Conservation (phyloP, 2,329 filamentous ascomycete genomes). For the Diaporthe nobilis region DNA sequence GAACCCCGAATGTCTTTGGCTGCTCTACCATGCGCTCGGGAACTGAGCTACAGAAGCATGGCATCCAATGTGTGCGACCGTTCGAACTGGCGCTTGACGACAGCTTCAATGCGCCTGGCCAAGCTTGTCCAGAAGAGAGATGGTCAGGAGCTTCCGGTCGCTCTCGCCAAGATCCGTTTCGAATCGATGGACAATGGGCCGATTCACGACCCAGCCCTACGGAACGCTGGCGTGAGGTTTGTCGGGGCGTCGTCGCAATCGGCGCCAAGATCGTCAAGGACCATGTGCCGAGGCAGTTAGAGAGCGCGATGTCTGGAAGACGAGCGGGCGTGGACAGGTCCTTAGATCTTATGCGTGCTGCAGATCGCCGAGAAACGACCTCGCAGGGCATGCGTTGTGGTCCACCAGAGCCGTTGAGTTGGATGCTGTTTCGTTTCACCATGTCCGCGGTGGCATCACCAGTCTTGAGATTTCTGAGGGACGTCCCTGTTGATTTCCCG, state of each 20-base stretch:
- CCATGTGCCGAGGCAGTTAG: neutral
- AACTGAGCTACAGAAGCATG: constrained; percentile 1
- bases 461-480: constrained; percentile 12
- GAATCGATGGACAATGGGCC: constrained; percentile 18
- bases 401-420: constrained; percentile 28
- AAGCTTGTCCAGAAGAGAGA: constrained; percentile 14
- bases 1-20: constrained; percentile 12
- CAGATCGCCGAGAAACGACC: constrained; percentile 21
- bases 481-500: constrained; percentile 26
- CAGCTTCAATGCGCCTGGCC: constrained; percentile 9
- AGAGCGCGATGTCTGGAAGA: neutral
- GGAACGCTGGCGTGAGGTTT: constrained; percentile 26
- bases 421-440: constrained; percentile 33
- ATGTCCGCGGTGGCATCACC: constrained; percentile 11
- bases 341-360: constrained; percentile 26
- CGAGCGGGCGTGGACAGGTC: neutral
- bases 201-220: constrained; percentile 28
- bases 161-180: neutral
- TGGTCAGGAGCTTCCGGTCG: neutral
- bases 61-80: constrained; percentile 2
- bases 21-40: constrained; percentile 13
- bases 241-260: constrained; percentile 13
- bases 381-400: neutral
- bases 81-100: neutral
- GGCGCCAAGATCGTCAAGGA: constrained; percentile 24